Evolutionary conservation across 169 alveolate species (phyloP).

Genomic region (Plasmodium ovale): DNA sequence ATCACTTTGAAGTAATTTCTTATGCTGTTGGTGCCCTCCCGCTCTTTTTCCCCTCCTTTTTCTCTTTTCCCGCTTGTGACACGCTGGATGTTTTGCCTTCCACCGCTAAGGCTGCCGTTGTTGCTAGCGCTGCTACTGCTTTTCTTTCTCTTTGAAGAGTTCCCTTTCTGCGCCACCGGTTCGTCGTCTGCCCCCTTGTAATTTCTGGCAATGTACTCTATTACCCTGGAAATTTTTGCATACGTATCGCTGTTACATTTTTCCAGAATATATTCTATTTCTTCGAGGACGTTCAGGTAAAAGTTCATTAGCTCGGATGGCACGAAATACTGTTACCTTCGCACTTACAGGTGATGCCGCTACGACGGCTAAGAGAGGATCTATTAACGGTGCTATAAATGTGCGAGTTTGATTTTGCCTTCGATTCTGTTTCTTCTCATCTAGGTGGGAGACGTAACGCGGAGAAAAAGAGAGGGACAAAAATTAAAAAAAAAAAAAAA

Average conservation of each 20-base stretch:
- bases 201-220: conserved; percentile 37
- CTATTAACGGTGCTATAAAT: no score
- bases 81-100: background rate
- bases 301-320: conserved; percentile 22
- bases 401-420: no score
- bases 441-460: no score
- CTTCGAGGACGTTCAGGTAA: conserved; percentile 45
- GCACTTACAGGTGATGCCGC: no score
- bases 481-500: no score
- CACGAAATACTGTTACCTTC: no score
- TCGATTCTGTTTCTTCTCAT: no score
- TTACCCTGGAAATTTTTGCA: conserved; percentile 19
- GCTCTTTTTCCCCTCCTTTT: background rate
- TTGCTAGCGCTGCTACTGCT: background rate
- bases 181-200: conserved; percentile 17
- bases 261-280: conserved; percentile 62
- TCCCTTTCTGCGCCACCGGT: background rate
- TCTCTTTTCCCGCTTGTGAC: background rate
- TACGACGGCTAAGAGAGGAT: no score
- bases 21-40: conserved; percentile 29
- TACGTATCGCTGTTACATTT: conserved; percentile 51
- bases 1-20: conserved; percentile 59
- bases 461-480: no score
- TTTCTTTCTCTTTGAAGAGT: conserved; percentile 13
- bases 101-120: background rate